These are phyloP conservation scores for Erythrobasidium hasegawianum DNA, from an alignment of 1,284 basidiomycete genomes.

Conservation along the genomic window DNA sequence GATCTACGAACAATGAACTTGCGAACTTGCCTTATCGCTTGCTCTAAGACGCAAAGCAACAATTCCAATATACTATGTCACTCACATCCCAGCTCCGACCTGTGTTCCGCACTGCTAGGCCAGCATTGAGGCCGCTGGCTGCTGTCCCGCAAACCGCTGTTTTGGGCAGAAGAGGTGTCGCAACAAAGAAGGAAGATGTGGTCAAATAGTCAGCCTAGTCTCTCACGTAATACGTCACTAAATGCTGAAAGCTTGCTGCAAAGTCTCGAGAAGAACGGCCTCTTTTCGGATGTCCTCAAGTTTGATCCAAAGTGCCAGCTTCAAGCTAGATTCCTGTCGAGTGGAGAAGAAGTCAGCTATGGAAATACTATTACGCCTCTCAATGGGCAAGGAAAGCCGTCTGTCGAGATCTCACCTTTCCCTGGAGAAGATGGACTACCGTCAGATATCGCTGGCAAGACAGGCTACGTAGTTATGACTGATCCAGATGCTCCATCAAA, in stretches of 20 bases:
- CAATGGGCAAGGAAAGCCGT: conserved; percentile 6
- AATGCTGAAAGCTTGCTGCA: not conserved
- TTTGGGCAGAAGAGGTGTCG: not conserved
- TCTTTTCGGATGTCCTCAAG: conserved; percentile 1
- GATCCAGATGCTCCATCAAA: conserved; percentile 12
- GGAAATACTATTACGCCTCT: conserved; percentile 4
- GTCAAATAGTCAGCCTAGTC: not conserved
- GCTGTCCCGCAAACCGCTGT: not conserved
- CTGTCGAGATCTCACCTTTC: conserved; percentile 3
- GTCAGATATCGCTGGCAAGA: not conserved
- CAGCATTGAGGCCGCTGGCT: not conserved
- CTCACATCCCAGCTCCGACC: not conserved
- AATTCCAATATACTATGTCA: too few species aligned
- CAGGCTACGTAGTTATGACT: conserved; percentile 11
- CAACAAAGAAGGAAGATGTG: conserved; percentile 8
- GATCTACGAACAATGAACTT: too few species aligned
- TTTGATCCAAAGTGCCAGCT: not conserved
- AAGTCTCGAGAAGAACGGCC: conserved; percentile 6
- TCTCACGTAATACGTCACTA: not conserved
- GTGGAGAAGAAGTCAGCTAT: conserved; percentile 3
- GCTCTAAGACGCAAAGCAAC: too few species aligned
- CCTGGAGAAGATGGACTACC: conserved; percentile 1
- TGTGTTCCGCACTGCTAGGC: not conserved
- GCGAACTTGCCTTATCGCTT: too few species aligned
- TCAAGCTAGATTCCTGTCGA: conserved; percentile 1